A percentile compares a stretch with the other conserved stretches of the same genome.
Conservation (phyloP, 2,329 filamentous ascomycete species). For the Sarocladium strictum region DNA sequence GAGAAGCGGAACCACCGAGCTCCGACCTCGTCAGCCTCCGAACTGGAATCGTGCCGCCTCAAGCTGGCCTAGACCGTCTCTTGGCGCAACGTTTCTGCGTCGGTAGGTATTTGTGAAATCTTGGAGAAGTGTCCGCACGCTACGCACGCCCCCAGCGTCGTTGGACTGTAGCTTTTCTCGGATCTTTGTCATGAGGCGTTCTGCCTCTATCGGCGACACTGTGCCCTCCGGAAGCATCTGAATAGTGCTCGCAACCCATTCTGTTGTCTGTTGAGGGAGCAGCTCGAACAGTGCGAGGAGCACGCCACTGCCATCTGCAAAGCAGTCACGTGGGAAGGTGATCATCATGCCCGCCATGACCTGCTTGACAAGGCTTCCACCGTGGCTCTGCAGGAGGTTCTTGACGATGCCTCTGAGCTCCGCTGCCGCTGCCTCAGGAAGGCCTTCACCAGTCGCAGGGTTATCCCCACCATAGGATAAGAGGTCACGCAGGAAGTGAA, state of each 20-base stretch:
- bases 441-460: slow-evolving; percentile 54
- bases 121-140: slow-evolving; percentile 79
- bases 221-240: slow-evolving; percentile 77
- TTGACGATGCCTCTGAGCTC: slow-evolving; percentile 71
- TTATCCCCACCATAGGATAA: slow-evolving; percentile 81
- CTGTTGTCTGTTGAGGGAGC: slow-evolving; percentile 69
- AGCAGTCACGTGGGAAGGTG: slow-evolving; percentile 91
- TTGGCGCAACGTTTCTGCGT: slow-evolving; percentile 87
- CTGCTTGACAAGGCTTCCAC: slow-evolving; percentile 76
- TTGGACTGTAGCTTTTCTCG: slow-evolving; percentile 67
- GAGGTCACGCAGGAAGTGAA: slow-evolving; percentile 90
- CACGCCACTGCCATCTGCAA: slow-evolving; percentile 90
- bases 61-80: slow-evolving; percentile 81
- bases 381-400: slow-evolving; percentile 62
- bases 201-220: slow-evolving; percentile 72
- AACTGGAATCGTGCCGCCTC: slow-evolving; percentile 88
- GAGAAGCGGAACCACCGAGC: not conserved
- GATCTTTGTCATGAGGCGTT: slow-evolving; percentile 75
- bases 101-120: slow-evolving; percentile 97
- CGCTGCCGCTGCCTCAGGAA: slow-evolving; percentile 53
- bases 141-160: slow-evolving; percentile 55
- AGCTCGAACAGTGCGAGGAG: slow-evolving; percentile 84
- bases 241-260: slow-evolving; percentile 81
- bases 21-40: slow-evolving; percentile 23
- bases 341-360: slow-evolving; percentile 99